phyloP scores from a whole-genome alignment of 208 protist genomes.

The Lotmaria passim region DNA sequence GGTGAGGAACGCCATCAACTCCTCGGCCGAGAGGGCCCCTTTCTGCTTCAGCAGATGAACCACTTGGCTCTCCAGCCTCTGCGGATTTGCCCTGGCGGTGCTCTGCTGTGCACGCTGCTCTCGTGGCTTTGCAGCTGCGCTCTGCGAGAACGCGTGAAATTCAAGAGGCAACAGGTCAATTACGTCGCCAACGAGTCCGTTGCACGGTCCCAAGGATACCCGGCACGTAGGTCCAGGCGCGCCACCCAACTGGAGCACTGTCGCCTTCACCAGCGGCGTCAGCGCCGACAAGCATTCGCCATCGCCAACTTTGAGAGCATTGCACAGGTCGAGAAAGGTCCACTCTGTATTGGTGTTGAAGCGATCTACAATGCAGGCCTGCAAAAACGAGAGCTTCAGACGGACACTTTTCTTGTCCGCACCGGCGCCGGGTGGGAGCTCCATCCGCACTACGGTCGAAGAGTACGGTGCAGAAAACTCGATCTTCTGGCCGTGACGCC shows the following conservation, averaged over 20 bases:
- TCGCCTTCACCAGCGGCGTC: slow-evolving; percentile 29
- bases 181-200: slow-evolving; percentile 10
- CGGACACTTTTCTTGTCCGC: slow-evolving; percentile 6
- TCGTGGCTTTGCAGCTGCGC: slow-evolving; percentile 3
- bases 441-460: slow-evolving; percentile 32
- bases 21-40: slow-evolving; percentile 24
- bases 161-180: slow-evolving; percentile 34
- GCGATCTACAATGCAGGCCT: slow-evolving; percentile 44
- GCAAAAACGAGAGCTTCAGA: slow-evolving; percentile 43
- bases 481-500: slow-evolving; percentile 34
- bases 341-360: slow-evolving; percentile 55
- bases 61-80: slow-evolving; percentile 31
- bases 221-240: neutral
- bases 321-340: slow-evolving; percentile 35
- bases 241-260: slow-evolving; percentile 15
- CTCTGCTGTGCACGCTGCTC: slow-evolving; percentile 24
- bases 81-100: slow-evolving; percentile 19
- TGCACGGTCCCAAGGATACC: slow-evolving; percentile 22
- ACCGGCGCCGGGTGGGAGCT: neutral
- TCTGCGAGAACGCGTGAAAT: slow-evolving; percentile 20
- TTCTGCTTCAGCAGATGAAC: slow-evolving; percentile 42
- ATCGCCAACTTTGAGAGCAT: slow-evolving; percentile 28
- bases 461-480: slow-evolving; percentile 39
- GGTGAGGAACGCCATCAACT: slow-evolving; percentile 27
- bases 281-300: slow-evolving; percentile 31